Evolutionary conservation across 2,329 filamentous ascomycete genomes (phyloP), one percentile per base, ranked within the genome.

Genomic region (Exophiala sideris): DNA sequence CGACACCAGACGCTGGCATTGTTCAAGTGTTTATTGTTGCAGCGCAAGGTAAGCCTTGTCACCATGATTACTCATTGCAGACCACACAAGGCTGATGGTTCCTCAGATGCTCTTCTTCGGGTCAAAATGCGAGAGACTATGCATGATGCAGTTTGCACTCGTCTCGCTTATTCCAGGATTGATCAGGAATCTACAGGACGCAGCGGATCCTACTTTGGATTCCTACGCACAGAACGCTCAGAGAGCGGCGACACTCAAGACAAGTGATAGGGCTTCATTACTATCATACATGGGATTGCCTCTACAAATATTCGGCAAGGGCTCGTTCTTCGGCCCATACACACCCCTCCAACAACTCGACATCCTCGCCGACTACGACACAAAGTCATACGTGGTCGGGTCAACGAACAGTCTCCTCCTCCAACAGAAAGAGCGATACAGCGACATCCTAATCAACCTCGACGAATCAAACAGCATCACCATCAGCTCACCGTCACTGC

Each of bases 121-220:
- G 58, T 91, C 92, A n/a, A 85, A 91, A 64, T 97, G 94, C 71
- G 94, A 99, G 72, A 83, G 88, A 61, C 76, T 99, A 63, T 99
- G 94, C 80, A 95, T 97, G 88, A 91, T 96, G 73, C 94, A 99
- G 71, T 99, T 97, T 75, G 94, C 92, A 40, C 81, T 99, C 42
- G 87, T 99, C 64, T 96, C 92, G 49, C 79, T 99, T 66, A 95
- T 99, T 75, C 94, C 94, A 44, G 91, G 91, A 56, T 82, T 99
- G 53, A 85, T 97, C 66, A 85, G 89, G 66, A 90, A 88, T 65
- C 81, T 99, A n/a, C 86, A 95, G 72, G 94, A 99, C 73, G 95
- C 89, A 65, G 92, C 94, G 46, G 91, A 96, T 67, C 94, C 94
- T n/a, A 87, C 91, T 41, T 82, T 97, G 69, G 87, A 96, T 71